Evolutionary conservation across 306 rosid genomes (phyloP).

Genomic region (Abrus precatorius): DNA sequence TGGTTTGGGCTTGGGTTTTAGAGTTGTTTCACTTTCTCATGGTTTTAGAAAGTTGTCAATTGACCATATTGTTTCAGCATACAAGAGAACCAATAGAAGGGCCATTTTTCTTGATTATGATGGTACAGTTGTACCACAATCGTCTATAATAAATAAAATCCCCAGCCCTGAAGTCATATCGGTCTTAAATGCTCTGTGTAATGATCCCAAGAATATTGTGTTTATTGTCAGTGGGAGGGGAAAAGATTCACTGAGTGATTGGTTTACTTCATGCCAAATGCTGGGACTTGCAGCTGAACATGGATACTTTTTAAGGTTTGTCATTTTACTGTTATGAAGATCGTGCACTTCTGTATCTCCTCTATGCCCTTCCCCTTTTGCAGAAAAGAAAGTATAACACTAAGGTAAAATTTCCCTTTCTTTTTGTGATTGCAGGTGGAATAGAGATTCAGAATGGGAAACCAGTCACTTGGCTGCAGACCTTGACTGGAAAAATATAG

Average conservation of each 20-base stretch:
- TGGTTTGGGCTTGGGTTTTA: constrained; percentile 79
- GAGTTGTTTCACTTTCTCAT: constrained; percentile 78
- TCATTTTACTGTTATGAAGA: constrained; percentile 1
- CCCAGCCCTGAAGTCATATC: constrained; percentile 77
- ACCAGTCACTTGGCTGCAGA: constrained; percentile 65
- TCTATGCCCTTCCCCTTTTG: neutral
- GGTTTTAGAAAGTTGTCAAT: constrained; percentile 74
- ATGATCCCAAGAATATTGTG: constrained; percentile 76
- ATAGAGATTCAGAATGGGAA: constrained; percentile 73
- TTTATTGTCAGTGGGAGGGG: constrained; percentile 91
- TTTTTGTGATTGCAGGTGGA: constrained; percentile 65
- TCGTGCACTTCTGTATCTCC: constrained; percentile 1
- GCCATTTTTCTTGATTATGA: constrained; percentile 90
- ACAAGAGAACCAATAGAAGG: constrained; percentile 71
- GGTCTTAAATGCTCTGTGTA: constrained; percentile 69
- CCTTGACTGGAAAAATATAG: constrained; percentile 82
- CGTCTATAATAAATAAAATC: constrained; percentile 64
- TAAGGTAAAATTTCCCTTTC: neutral
- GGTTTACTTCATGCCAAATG: constrained; percentile 76
- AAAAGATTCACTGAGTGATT: constrained; percentile 67
- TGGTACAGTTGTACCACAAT: constrained; percentile 84
- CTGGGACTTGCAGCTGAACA: constrained; percentile 95
- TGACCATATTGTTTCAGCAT: constrained; percentile 73
- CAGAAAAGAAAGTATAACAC: neutral
- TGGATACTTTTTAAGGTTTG: constrained; percentile 85